phyloP scores from a whole-genome alignment of 345 rosid species.

The Toxicodendron radicans region DNA sequence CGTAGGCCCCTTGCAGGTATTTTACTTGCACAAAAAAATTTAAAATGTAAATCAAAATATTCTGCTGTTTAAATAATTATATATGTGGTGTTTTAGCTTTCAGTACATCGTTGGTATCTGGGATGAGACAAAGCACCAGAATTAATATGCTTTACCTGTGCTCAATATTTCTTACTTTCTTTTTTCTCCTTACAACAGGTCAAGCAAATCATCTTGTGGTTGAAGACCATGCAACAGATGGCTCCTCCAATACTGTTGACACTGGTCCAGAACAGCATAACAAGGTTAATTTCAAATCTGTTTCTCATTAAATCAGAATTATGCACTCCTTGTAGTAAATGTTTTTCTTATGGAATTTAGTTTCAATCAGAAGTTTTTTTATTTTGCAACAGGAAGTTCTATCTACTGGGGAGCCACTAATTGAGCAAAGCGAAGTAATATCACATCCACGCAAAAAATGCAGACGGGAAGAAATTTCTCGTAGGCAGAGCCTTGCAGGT shows the following conservation, averaged over 20 bases:
- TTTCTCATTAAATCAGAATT: neutral
- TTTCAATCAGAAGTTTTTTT: conserved; percentile 5
- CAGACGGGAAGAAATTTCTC: conserved; percentile 34
- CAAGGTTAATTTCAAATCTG: conserved; percentile 28
- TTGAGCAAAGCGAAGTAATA: conserved; percentile 30
- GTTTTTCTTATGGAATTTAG: neutral
- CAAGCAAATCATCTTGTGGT: conserved; percentile 28
- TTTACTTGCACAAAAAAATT: conserved; percentile 22
- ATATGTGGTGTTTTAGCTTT: conserved; percentile 35
- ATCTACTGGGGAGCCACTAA: conserved; percentile 28
- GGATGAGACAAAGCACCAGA: conserved; percentile 84
- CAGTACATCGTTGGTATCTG: conserved; percentile 59
- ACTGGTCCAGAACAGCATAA: conserved; percentile 28
- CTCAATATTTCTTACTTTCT: conserved; percentile 13
- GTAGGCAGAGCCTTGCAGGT: conserved; percentile 95
- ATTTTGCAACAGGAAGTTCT: conserved; percentile 40
- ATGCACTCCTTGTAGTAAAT: neutral
- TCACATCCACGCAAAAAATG: conserved; percentile 29
- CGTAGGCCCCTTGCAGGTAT: conserved; percentile 88
- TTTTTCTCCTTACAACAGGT: conserved; percentile 37
- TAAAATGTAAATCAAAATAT: conserved; percentile 1
- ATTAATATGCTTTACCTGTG: conserved; percentile 32
- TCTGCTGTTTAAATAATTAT: conserved; percentile 14
- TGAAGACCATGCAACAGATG: conserved; percentile 35
- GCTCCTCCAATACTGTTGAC: conserved; percentile 30